Evolutionary conservation across 2,329 filamentous ascomycete species (phyloP).

Genomic region (Curvularia sp.): DNA sequence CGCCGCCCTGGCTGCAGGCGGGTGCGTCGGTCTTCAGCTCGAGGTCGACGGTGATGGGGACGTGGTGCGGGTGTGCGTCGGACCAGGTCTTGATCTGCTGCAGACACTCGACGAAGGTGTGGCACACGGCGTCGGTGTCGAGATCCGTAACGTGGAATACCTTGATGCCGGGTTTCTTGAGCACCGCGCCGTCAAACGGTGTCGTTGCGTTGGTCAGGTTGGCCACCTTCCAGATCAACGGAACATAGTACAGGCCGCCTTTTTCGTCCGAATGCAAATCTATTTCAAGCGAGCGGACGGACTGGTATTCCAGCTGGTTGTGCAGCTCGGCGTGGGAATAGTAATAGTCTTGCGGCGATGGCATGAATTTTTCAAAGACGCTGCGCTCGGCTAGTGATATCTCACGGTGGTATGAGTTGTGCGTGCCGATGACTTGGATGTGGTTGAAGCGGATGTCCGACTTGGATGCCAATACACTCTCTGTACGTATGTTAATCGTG

Average conservation of each 20-base stretch:
- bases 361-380: slow-evolving; percentile 51
- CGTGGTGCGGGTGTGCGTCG: slow-evolving; percentile 52
- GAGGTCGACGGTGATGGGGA: slow-evolving; percentile 60
- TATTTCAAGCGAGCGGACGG: slow-evolving; percentile 58
- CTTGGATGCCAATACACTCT: slow-evolving; percentile 21
- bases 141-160: slow-evolving; percentile 61
- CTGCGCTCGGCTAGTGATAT: slow-evolving; percentile 53
- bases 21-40: slow-evolving; percentile 58
- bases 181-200: slow-evolving; percentile 51
- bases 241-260: slow-evolving; percentile 58
- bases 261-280: slow-evolving; percentile 59
- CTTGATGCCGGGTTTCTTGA: slow-evolving; percentile 57
- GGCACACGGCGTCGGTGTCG: slow-evolving; percentile 57
- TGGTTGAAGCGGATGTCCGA: slow-evolving; percentile 58
- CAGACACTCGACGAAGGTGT: slow-evolving; percentile 57
- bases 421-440: slow-evolving; percentile 60
- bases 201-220: slow-evolving; percentile 51
- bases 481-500: slow-evolving; percentile 20
- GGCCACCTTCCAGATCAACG: slow-evolving; percentile 53
- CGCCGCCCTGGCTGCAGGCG: slow-evolving; percentile 44
- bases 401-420: slow-evolving; percentile 62
- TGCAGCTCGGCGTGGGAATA: slow-evolving; percentile 58
- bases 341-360: slow-evolving; percentile 54
- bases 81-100: slow-evolving; percentile 56
- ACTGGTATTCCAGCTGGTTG: slow-evolving; percentile 57